Base-by-base conservation (phyloP, 1,284 basidiomycete species). In the Vanrija sp. region DNA sequence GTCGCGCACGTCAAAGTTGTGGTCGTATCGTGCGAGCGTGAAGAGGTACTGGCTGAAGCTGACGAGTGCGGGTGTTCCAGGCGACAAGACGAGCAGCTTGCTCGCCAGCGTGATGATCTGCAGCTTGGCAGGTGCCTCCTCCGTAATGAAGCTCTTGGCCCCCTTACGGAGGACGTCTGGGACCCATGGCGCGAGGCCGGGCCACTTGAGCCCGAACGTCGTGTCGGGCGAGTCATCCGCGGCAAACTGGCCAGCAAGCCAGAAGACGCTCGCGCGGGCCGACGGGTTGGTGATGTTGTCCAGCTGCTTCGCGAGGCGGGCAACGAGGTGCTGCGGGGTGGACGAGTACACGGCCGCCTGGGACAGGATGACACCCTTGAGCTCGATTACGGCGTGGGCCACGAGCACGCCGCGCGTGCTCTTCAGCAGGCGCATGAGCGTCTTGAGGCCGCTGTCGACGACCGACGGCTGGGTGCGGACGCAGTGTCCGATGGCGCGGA, bases 161-260 rank as follows among this genome's bases (percentile, higher is more conserved):
- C 83, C 78, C 63, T 85, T 85, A 18, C 92, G 79, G 9, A 95
- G 76, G 4, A 93, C 83, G 66, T 97, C 93, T 0, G 92, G 89
- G 0, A 86, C 89, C 88, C 88, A 93, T 19, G 76, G 70, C 6
- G 78, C 80, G 16, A 85, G 65, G 6, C 83, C 82, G 45, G 75
- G 67, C 68, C 73, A 72, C 20, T 71, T 71, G 2, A 67, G 58
- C 2, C 72, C 68, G n/a, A 45, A 19, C 4, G 51, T 47, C 2
- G 51, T 47, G 18, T 56, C 47, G 0, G 55, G 47, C 19, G 54
- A 54, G 18, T 66, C 64, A 24, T 52, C 51, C 6, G 65, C 78
- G 3, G 87, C 81, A 69, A 89, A 90, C 71, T 94, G 89, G 0
- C 93, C 93, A 0, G 91, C 89, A 0, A 96, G 81, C 90, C 91